Base-by-base conservation (phyloP, 2,329 filamentous ascomycete genomes). In the Pyricularia grisea region DNA sequence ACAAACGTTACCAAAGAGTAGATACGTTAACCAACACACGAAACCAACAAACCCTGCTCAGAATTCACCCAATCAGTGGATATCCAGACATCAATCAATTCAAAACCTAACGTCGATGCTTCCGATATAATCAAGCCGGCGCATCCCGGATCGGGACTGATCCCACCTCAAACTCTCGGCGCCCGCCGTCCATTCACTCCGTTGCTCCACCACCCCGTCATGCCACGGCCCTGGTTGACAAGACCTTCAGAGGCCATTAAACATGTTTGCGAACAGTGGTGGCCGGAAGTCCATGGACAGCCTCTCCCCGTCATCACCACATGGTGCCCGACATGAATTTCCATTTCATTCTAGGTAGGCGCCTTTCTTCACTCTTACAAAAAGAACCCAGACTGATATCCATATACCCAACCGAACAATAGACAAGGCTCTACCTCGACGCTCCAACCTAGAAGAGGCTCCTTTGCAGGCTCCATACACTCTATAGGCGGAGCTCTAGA, bases 401-500 rank as follows among this genome's bases (percentile, higher is more conserved):
- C 0, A n/a, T n/a, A n/a, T 7, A n/a, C 42, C 4, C 7, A n/a
- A 55, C 42, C 4, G 20, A n/a, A 65, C 10, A 42, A 17, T 10
- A 81, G 84, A 70, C 81, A 82, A 71, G 79, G 77, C 69, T 82
- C 84, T 71, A 79, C 75, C 75, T 74, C 80, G 72, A 75, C 84
- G 72, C 84, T 85, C 74, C 75, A 80, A 14, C 75, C 76, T 17
- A 83, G 94, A 76, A 87, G 93, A 78, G 91, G 88, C 71, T 98
- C 95, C 68, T 92, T 89, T 30, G 90, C 94, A 64, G 97, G 93
- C 82, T 97, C 94, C 27, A 88, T 94, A 73, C 88, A 90, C 76
- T 97, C 94, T 36, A 88, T 97, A 76, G 93, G 93, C 71, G 93
- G 93, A n/a, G 85, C 88, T 50, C 81, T 97, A 70, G 93, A 97